Evolutionary conservation across 352 stramenopile species (phyloP), one percentile per base, ranked within the genome.

Genomic region (Pythium utonaiense): DNA sequence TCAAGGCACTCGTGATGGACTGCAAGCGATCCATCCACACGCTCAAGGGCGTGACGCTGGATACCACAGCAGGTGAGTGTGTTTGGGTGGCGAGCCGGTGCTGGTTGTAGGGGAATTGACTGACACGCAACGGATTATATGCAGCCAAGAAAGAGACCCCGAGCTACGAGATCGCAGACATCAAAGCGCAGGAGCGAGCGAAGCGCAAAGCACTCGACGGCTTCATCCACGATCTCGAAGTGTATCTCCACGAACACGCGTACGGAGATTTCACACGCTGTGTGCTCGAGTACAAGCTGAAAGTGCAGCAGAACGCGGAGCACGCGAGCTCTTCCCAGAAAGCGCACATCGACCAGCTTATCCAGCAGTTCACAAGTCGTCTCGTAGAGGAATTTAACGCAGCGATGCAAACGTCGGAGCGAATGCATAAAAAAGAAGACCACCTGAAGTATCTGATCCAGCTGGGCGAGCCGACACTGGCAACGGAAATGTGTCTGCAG

Each of bases 361-460:
- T 80, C 9, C 62, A 75, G 17, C 57, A 78, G n/a, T 88, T 94
- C 13, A 72, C 86, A 6, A 51, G 71, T 13, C 70, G 80, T 17
- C 41, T 92, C 0, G 77, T 89, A 1, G 82, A 92, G 9, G 82
- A 92, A 31, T 92, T 92, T 57, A 89, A 89, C 54, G 62, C 75
- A 0, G 86, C 82, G 17, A 78, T 92, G 61, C 82, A 92, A 51
- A 88, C 82, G 2, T 90, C 80, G 13, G 80, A 89, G 52, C 78
- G 75, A 4, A 92, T 89, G 77, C 82, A 92, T 61, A 92, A 89
- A 66, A 90, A 89, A 45, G 84, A 92, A 40, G 73, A 81, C n/a
- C 80, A 94, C 42, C 54, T 94, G 1, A 70, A 77, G 21, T 88
- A 86, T 40, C 64, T 92, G 48, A 90, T 94, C 54, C 71, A 86